Evolutionary conservation across 2,329 filamentous ascomycete genomes (phyloP), one percentile per base, ranked within the genome.

Genomic region (Leptosphaerulina australis): DNA sequence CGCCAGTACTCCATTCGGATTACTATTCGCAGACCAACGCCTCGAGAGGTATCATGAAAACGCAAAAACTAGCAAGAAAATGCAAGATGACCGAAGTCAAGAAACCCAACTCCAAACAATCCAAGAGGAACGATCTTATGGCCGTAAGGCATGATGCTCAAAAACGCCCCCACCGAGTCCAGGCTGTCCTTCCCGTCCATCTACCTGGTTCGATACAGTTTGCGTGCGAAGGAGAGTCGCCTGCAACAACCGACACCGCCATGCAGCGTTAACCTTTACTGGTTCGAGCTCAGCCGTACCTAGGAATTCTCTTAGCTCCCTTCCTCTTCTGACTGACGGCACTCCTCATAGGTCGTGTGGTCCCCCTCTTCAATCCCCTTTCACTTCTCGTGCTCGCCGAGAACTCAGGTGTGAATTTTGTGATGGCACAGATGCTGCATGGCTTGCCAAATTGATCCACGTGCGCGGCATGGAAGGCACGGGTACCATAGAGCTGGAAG

Each of bases 401-500:
- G 15, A 40, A 36, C 0, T 40, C 15, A 5, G 47, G 40, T 2
- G 31, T 24, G 31, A 58, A 60, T 6, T 40, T 35, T 3, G 60
- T 64, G 30, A 63, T 56, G 20, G 60, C 61, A 34, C 63, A 66
- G 22, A 66, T 58, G 10, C 52, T 52, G 37, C 63, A 66, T 12
- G 63, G 61, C 41, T 54, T 64, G 44, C 57, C 61, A 7, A 60
- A 44, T 28, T 64, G 61, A 38, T 62, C 56, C 9, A 48, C 39
- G 17, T 57, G 60, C 8, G 57, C 62, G 24, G 50, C 52, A 47
- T 70, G 68, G 35, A 68, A 70, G 22, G 54, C 59, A 14, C 63
- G 56, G 5, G 67, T 68, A 44, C 60, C 60, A 49, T 70, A 70
- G 9, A 69, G 55, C 12, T 56, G 58, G 34, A 67, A 35, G 3